phyloP scores from a whole-genome alignment of 2,329 filamentous ascomycete genomes.

The Monilinia aucupariae region DNA sequence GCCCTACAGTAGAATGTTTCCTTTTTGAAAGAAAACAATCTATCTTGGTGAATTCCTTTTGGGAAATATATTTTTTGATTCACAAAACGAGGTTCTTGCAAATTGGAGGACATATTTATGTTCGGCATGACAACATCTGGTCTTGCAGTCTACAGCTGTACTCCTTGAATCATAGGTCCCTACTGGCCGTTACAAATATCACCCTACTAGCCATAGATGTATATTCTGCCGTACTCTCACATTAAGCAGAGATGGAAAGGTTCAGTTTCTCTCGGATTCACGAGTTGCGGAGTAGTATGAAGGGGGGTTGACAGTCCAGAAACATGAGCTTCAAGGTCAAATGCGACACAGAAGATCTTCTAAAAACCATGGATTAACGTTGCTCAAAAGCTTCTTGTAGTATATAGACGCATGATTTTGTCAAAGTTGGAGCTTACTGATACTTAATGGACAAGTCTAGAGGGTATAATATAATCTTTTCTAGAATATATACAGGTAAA shows the following conservation, averaged over 20 bases:
- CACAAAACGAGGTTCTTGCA: not conserved
- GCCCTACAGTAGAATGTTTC: not conserved
- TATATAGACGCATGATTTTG: not conserved
- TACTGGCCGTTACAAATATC: not conserved
- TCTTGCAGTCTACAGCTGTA: not conserved
- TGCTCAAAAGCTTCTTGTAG: not conserved
- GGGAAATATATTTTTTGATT: not conserved
- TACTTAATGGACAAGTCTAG: not conserved
- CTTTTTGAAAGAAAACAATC: not conserved
- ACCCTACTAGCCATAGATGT: not conserved
- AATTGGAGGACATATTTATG: too few relatives aligned
- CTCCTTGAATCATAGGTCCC: not conserved
- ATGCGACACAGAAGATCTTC: too few relatives aligned
- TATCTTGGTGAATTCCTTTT: not conserved
- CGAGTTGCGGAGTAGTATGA: not conserved
- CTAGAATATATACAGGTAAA: not conserved
- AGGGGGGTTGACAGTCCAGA: not conserved
- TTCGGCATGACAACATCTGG: not conserved
- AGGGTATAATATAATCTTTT: not conserved
- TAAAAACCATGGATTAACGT: too few relatives aligned
- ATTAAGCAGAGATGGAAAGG: not conserved
- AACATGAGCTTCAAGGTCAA: not conserved
- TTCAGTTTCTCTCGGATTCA: rapidly evolving
- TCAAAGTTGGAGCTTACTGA: not conserved
- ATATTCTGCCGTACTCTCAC: rapidly evolving